Evolutionary conservation across 1,139 yeast genomes (phyloP), one percentile per base, ranked within the genome.

Genomic region (Taphrina deformans): DNA sequence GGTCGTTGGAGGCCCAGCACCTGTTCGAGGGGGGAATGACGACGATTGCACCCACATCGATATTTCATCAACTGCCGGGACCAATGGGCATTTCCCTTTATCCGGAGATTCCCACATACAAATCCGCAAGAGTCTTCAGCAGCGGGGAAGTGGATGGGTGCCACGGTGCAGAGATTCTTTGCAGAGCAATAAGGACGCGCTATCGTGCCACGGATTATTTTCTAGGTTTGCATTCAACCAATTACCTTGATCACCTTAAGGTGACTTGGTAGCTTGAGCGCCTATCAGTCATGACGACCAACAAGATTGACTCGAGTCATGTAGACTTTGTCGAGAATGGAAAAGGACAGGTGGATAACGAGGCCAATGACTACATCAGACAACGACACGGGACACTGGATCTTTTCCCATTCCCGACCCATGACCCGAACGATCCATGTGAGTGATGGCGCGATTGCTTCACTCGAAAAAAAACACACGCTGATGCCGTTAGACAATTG

Each of bases 331-430:
- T n/a, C 7, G 41, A 38, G 41, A n/a, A 38, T n/a, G 16, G 41
- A n/a, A 1, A 3, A n/a, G 18, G 18, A 38, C 1, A n/a, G 23
- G 18, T 9, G 41, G 18, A n/a, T 38, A 12, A 12, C 2, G 48
- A 44, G 7, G 48, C 48, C n/a, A 21, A 21, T 21, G 27, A 67
- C 14, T 68, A 60, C 40, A 55, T 69, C 33, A 51, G 69, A 2
- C 38, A 51, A 3, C 67, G 71, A 6, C 71, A 69, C 65, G 71
- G 71, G 10, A 69, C 70, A 1, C 60, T 69, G n/a, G 69, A 68
- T n/a, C 55, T 69, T 23, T 69, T 67, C n/a, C 71, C 71, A 12
- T 50, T 69, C 56, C 71, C 71, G 1, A 55, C 69, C 6, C 55
- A 59, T 26, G 65, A 62, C 61, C 65, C 65, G 1, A 45, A 48